A percentile compares a stretch with the other conserved stretches of the same genome.
phyloP scores from a whole-genome alignment of 495 filamentous ascomycete genomes.

The Bacidia rubella region DNA sequence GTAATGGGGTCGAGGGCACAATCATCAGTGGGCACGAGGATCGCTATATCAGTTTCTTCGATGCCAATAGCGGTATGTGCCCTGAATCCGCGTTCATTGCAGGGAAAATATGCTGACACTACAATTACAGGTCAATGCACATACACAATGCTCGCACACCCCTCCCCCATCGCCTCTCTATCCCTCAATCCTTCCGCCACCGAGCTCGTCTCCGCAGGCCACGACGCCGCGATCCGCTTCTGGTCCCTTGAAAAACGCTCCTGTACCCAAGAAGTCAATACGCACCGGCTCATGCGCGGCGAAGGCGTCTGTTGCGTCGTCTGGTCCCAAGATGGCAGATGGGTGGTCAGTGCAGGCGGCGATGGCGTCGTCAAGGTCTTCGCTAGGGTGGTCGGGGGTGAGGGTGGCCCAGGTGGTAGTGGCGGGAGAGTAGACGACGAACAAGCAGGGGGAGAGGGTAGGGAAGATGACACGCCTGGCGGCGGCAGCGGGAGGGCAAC shows the following conservation, averaged over 20 bases:
- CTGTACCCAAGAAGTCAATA: conserved; percentile 88
- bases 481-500: background rate
- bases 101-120: conserved; percentile 13
- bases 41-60: conserved; percentile 87
- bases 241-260: conserved; percentile 93
- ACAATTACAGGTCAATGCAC: conserved; percentile 80
- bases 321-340: conserved; percentile 86
- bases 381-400: conserved; percentile 36
- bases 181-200: conserved; percentile 82
- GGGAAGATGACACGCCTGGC: background rate
- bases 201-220: conserved; percentile 90
- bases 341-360: conserved; percentile 91
- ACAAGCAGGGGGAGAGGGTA: background rate
- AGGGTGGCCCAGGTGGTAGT: background rate
- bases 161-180: conserved; percentile 77
- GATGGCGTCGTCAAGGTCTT: conserved; percentile 97
- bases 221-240: conserved; percentile 88
- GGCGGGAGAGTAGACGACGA: background rate
- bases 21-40: conserved; percentile 95
- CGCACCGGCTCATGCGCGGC: conserved; percentile 79
- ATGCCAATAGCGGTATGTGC: conserved; percentile 96
- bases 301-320: conserved; percentile 87
- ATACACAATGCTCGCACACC: conserved; percentile 95
- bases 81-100: too few relatives aligned
- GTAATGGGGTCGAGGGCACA: conserved; percentile 70